Percentiles rank a stretch among this genome's conserved stretches.
Evolutionary conservation across 768 basidiomycete species (phyloP).

Genomic region (Xerocomellus dryophilus): DNA sequence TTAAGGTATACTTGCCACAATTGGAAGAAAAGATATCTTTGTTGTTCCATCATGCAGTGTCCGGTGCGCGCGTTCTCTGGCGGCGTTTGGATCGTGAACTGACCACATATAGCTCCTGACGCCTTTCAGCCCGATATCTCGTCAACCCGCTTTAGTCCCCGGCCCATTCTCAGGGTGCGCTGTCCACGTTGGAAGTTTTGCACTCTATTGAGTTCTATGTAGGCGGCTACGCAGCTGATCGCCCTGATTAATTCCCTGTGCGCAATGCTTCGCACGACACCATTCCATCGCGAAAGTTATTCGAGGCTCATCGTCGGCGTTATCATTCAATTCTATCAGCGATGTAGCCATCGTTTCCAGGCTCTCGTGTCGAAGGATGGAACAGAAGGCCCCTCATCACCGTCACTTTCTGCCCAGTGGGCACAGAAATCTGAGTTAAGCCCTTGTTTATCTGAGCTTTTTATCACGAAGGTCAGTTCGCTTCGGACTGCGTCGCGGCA

Average conservation of each 20-base stretch:
- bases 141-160: conserved; percentile 58
- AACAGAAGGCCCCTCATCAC: conserved; percentile 38
- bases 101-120: conserved; percentile 57
- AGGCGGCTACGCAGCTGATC: conserved; percentile 85
- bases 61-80: conserved; percentile 43
- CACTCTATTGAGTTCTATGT: conserved; percentile 5
- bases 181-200: background rate
- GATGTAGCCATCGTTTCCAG: conserved; percentile 86
- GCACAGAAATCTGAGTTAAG: conserved; percentile 81
- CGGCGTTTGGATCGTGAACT: background rate
- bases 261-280: conserved; percentile 84
- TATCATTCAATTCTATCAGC: conserved; percentile 94
- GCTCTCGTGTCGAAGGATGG: conserved; percentile 54
- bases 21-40: conserved; percentile 89
- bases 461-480: conserved; percentile 48
- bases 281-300: conserved; percentile 94
- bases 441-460: conserved; percentile 66
- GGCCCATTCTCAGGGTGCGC: conserved; percentile 76
- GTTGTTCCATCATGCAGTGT: conserved; percentile 83
- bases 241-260: conserved; percentile 90
- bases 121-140: conserved; percentile 82
- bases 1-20: conserved; percentile 90
- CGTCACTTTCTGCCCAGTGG: conserved; percentile 74
- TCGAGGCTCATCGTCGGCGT: conserved; percentile 90
- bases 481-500: background rate